These are phyloP conservation scores for Auricularia auricula-judae DNA, from an alignment of 768 basidiomycete species.

Conservation along the genomic window DNA sequence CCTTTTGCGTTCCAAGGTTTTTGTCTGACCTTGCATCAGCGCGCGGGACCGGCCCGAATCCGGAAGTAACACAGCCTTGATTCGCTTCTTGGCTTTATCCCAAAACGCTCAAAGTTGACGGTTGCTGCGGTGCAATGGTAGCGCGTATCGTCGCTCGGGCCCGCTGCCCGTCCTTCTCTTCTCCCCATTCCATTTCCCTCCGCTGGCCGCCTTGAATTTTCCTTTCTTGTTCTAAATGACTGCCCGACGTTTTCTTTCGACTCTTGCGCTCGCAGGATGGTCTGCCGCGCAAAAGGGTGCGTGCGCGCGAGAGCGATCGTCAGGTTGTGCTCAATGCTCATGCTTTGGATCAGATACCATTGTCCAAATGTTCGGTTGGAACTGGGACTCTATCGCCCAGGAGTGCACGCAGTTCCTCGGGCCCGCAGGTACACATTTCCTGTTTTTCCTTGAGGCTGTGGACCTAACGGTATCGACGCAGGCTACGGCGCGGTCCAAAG, in stretches of 20 bases:
- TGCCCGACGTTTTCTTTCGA: neutral
- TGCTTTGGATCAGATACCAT: constrained; percentile 32
- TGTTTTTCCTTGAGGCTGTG: neutral
- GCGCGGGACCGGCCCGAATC: too few species aligned
- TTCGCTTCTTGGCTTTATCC: too few species aligned
- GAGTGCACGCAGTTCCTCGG: constrained; percentile 60
- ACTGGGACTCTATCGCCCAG: constrained; percentile 37
- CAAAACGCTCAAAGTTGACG: too few species aligned
- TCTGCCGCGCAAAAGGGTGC: neutral
- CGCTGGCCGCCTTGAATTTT: too few species aligned
- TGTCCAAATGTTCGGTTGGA: constrained; percentile 65
- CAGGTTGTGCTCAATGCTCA: constrained; percentile 29
- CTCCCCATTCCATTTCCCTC: too few species aligned
- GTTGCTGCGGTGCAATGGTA: too few species aligned
- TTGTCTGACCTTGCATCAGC: too few species aligned
- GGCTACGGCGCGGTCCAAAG: constrained; percentile 59
- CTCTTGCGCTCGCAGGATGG: neutral
- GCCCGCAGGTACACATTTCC: constrained; percentile 32
- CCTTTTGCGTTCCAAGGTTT: too few species aligned
- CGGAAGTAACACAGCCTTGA: too few species aligned
- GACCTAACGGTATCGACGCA: neutral
- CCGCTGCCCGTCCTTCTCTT: too few species aligned
- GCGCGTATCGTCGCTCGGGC: too few species aligned
- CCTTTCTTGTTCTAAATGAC: too few species aligned
- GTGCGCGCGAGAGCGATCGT: neutral